These are phyloP conservation scores for Hymenotorrendiella dingleyae DNA, from an alignment of 2,329 filamentous ascomycete species.

Conservation along the genomic window DNA sequence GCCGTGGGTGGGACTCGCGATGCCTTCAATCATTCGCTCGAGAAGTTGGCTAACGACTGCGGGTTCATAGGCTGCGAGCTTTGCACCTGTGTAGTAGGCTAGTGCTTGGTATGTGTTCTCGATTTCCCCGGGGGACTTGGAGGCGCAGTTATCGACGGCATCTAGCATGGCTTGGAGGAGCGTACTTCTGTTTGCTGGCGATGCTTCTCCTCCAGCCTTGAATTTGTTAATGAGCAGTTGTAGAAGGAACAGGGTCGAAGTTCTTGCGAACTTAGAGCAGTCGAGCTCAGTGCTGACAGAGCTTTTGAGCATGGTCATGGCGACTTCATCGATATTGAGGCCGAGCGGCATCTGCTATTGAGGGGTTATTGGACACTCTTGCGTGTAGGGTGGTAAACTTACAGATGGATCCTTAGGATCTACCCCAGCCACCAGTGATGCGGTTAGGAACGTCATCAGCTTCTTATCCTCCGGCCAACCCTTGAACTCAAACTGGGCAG, in stretches of 20 bases:
- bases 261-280: slow-evolving; percentile 12
- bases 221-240: slow-evolving; percentile 30
- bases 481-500: slow-evolving; percentile 9
- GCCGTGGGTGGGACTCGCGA: slow-evolving; percentile 13
- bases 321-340: slow-evolving; percentile 16
- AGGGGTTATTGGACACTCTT: slow-evolving; percentile 15
- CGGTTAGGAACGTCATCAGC: slow-evolving; percentile 15
- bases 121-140: slow-evolving; percentile 8
- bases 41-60: slow-evolving; percentile 12
- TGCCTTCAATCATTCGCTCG: slow-evolving; percentile 20
- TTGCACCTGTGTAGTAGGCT: slow-evolving; percentile 25
- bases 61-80: slow-evolving; percentile 19
- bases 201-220: slow-evolving; percentile 10
- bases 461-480: slow-evolving; percentile 18
- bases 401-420: slow-evolving; percentile 13
- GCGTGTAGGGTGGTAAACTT: no score
- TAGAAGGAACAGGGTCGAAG: slow-evolving; percentile 21
- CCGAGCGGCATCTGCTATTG: slow-evolving; percentile 10
- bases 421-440: slow-evolving; percentile 23
- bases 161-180: slow-evolving; percentile 16
- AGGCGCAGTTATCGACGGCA: slow-evolving; percentile 1
- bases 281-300: slow-evolving; percentile 9
- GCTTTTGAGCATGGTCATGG: slow-evolving; percentile 21
- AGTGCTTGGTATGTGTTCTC: slow-evolving; percentile 22
- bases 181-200: neutral